Evolutionary conservation across 768 basidiomycete genomes (phyloP), one percentile per base, ranked within the genome.

Genomic region (Lactarius hengduanensis): DNA sequence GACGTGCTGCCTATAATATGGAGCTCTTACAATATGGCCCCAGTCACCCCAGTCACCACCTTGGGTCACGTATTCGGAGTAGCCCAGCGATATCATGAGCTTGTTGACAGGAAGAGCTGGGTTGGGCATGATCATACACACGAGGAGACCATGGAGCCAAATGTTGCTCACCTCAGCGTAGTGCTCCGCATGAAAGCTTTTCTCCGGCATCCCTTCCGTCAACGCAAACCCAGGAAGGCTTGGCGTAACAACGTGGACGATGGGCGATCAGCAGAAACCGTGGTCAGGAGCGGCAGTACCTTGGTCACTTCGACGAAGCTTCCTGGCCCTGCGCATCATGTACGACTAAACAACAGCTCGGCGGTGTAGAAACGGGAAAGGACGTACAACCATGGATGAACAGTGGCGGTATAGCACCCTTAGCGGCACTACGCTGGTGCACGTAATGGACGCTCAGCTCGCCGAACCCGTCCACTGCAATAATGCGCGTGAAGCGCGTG

Each of bases 141-240:
- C 36, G 22, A 56, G 28, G 45, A 20, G 22, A 8, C 15, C 20
- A 1, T 2, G 32, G 57, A 57, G 38, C 20, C 1, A 22, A 11
- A 18, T 11, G 32, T 47, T 1, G 20, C 50, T 34, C 50, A 80
- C 84, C 73, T 86, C 82, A 4, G 82, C 84, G 57, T 80, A 84
- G 56, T 85, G 85, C 30, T 71, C 64, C 0, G 76, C 13, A 13
- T 67, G 69, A 67, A 86, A 86, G 0, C 83, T 82, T 67, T 77
- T 78, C 66, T 79, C 79, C 53, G 71, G 80, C 2, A 83, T 79
- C 1, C 80, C 82, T 47, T 82, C 78, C 1, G 84, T 86, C 71
- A 84, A 85, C 0, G 83, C 84, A 74, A 38, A 86, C 0, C 83
- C 83, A 16, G 84, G 85, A 16, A 85, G 66, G 30, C 83, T 80